phyloP scores from a whole-genome alignment of 2,329 filamentous ascomycete genomes.

The Periconia macrospinosa region DNA sequence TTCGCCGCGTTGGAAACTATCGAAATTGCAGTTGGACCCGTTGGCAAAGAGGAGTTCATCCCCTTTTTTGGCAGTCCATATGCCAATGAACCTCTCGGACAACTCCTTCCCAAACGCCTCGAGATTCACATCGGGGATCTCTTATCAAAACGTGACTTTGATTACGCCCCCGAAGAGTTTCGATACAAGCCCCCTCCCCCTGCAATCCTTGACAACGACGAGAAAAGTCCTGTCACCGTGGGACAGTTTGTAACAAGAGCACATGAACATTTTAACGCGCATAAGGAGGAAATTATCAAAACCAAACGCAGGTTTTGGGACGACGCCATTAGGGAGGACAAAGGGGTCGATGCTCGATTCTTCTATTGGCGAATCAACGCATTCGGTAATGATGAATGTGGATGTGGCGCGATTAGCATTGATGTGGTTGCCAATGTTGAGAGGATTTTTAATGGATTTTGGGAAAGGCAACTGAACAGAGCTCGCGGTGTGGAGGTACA shows the following conservation, averaged over 20 bases:
- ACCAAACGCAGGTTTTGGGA: not conserved
- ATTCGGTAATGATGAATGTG: not conserved
- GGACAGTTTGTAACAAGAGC: conserved; percentile 10
- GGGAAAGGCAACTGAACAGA: not conserved
- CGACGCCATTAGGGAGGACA: not conserved
- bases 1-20: conserved; percentile 4
- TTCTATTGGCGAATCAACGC: not conserved
- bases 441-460: not conserved
- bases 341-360: not conserved
- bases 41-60: not conserved
- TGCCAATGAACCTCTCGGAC: conserved; percentile 5
- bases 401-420: not conserved
- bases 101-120: not conserved
- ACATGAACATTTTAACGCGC: not conserved
- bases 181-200: conserved; percentile 7
- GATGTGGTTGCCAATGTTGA: not conserved
- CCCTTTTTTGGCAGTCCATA: conserved; percentile 5
- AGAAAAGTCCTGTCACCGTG: conserved; percentile 5
- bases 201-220: conserved; percentile 7
- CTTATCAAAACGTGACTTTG: not conserved
- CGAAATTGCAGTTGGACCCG: conserved; percentile 2
- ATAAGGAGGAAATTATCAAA: not conserved
- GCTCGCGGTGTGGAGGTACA: not conserved
- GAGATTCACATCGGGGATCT: not conserved
- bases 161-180: not conserved